phyloP scores from a whole-genome alignment of 805 yeast species.

The Schwanniomyces occidentalis region DNA sequence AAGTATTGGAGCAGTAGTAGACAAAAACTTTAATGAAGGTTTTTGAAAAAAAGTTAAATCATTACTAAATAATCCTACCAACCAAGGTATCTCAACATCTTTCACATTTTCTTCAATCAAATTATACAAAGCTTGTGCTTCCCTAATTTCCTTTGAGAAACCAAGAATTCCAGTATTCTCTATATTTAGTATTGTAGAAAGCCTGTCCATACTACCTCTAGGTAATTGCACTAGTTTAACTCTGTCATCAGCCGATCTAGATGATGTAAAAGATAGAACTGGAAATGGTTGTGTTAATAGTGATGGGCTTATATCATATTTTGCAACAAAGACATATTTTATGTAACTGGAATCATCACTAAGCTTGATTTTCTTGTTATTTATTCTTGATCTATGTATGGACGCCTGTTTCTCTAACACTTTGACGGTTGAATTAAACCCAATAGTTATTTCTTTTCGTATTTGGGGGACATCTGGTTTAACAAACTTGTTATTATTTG shows the following conservation, averaged over 20 bases:
- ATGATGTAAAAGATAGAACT: constrained; percentile 49
- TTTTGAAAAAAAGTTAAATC: constrained; percentile 18
- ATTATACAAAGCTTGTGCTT: constrained; percentile 28
- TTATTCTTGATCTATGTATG: constrained; percentile 10
- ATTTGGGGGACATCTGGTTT: constrained; percentile 25
- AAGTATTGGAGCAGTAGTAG: constrained; percentile 48
- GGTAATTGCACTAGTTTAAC: constrained; percentile 66
- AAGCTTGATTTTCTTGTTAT: constrained; percentile 1
- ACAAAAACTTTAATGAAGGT: constrained; percentile 43
- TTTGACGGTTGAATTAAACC: constrained; percentile 58
- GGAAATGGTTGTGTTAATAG: constrained; percentile 62
- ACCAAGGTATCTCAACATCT: constrained; percentile 48
- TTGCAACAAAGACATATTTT: constrained; percentile 58
- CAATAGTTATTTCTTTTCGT: constrained; percentile 31
- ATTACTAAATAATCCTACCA: constrained; percentile 29
- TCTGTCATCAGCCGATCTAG: constrained; percentile 21
- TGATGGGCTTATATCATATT: constrained; percentile 51
- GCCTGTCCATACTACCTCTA: constrained; percentile 31
- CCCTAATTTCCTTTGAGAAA: constrained; percentile 25
- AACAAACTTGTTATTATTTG: constrained; percentile 4
- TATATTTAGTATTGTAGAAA: constrained; percentile 30
- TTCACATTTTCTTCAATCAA: constrained; percentile 28
- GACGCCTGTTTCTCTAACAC: constrained; percentile 46
- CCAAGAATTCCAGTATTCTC: constrained; percentile 36
- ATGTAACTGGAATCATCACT: constrained; percentile 14